Evolutionary conservation across 441 rosid species (phyloP), one percentile per base, ranked within the genome.

Genomic region (Pelargonium myrrhifolium): DNA sequence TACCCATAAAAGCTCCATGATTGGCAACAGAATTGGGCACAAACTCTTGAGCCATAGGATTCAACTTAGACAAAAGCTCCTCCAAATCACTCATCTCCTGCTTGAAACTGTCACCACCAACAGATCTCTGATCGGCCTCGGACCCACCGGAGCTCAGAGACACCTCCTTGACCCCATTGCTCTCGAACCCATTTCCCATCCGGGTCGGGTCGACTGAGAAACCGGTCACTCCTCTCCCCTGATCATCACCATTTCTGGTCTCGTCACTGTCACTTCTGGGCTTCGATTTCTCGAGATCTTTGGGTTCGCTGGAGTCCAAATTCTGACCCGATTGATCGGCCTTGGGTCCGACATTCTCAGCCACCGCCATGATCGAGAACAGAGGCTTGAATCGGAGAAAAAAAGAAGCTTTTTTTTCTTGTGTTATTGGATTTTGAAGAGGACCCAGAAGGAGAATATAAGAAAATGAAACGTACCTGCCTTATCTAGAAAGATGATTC

Each of bases 321-420:
- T n/a, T n/a, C n/a, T n/a, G n/a, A n/a, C n/a, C n/a, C n/a, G 88
- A 77, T 58, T 87, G 71, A 65, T 74, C 89, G 73, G 85, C 81
- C 82, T 84, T 86, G 4, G 84, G 81, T 75, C 88, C 96, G 74
- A 90, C 89, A 86, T 85, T 86, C 75, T 93, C 98, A 67, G 87
- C 87, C 45, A 93, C 92, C 68, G 92, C 98, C 98, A 93, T 93
- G 83, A 82, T 88, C 81, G 75, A 75, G 47, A 12, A 14, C 56
- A 7, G 20, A 15, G 60, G 20, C 60, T 18, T 18, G 20, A 9
- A n/a, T 53, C 56, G 60, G 7, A 53, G 12, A 21, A 59, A 60
- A 24, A 60, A 22, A 24, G 4, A 21, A 1, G 53, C 12, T 6
- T 39, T 39, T 18, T 18, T 53, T 17, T 53, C 15, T 53, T 15